A percentile compares a stretch with the other conserved stretches of the same genome.
Evolutionary conservation across 2,329 filamentous ascomycete species (phyloP).

Genomic region (Xylaria digitata): DNA sequence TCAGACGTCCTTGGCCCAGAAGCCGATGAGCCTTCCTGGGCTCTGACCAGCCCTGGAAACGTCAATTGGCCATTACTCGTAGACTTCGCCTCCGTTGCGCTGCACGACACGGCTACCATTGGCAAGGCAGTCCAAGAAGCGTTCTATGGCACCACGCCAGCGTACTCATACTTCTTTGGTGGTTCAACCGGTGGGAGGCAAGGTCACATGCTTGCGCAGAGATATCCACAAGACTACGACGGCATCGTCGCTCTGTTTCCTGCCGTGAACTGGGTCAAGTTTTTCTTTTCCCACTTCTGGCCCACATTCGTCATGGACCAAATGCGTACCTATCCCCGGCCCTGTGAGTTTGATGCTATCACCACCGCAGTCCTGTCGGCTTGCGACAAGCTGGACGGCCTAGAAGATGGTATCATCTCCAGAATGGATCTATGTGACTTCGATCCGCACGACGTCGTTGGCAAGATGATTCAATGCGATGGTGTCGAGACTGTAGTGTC

Average conservation of each 20-base stretch:
- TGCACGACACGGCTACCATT: conserved; percentile 19
- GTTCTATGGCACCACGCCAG: conserved; percentile 16
- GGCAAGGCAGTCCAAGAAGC: conserved; percentile 10
- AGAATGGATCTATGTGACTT: conserved; percentile 25
- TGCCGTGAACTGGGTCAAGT: conserved; percentile 12
- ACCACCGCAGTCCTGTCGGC: conserved; percentile 16
- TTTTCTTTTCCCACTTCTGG: conserved; percentile 17
- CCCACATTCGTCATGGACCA: conserved; percentile 21
- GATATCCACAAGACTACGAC: conserved; percentile 25
- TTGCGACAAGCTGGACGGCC: conserved; percentile 29
- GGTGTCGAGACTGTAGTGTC: conserved; percentile 22
- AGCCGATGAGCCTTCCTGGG: conserved; percentile 37
- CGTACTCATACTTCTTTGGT: conserved; percentile 23
- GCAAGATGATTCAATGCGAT: conserved; percentile 24
- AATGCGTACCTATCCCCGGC: conserved; percentile 23
- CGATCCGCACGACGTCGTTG: conserved; percentile 26
- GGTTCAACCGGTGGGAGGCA: conserved; percentile 18
- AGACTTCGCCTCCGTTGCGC: conserved; percentile 18
- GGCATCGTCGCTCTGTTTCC: conserved; percentile 23
- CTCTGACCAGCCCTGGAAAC: conserved; percentile 17
- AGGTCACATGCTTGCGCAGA: conserved; percentile 21
- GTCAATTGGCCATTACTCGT: conserved; percentile 19
- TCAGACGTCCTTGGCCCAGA: conserved; percentile 34
- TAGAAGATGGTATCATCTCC: conserved; percentile 29
- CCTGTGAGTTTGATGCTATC: conserved; percentile 26